A percentile compares a stretch with the other conserved stretches of the same genome.
Evolutionary conservation across 2,329 filamentous ascomycete species (phyloP).

Genomic region (Verticillium dahliae): DNA sequence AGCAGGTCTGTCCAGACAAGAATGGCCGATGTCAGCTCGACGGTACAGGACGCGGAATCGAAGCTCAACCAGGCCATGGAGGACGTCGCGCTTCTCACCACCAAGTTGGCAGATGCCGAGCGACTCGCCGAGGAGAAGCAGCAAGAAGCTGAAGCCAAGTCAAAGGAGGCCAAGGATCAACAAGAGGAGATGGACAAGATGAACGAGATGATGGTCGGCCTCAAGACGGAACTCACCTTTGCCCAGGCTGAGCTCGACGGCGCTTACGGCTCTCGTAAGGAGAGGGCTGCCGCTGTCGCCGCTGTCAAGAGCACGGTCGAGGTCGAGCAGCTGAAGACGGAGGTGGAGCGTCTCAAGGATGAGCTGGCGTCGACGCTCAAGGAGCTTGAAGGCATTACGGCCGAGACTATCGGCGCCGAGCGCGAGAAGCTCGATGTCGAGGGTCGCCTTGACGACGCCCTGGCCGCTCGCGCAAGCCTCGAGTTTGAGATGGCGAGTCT

Average conservation of each 20-base stretch:
- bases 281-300: conserved; percentile 52
- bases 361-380: conserved; percentile 44
- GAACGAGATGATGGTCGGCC: conserved; percentile 46
- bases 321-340: conserved; percentile 35
- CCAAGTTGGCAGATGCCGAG: conserved; percentile 24
- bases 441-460: conserved; percentile 31
- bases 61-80: conserved; percentile 34
- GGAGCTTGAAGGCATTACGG: conserved; percentile 47
- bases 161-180: conserved; percentile 35
- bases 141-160: conserved; percentile 30
- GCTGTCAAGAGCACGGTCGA: conserved; percentile 43
- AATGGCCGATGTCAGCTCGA: conserved; percentile 25
- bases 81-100: conserved; percentile 27
- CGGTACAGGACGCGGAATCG: conserved; percentile 15
- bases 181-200: conserved; percentile 44
- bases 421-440: conserved; percentile 42
- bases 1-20: conserved; percentile 31
- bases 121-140: conserved; percentile 27
- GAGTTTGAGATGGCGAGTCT: conserved; percentile 30
- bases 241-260: conserved; percentile 56
- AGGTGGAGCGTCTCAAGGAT: conserved; percentile 42
- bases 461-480: conserved; percentile 25
- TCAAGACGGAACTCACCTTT: conserved; percentile 56
- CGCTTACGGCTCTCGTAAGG: conserved; percentile 51
- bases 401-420: conserved; percentile 43